A percentile compares a stretch with the other conserved stretches of the same genome.
Evolutionary conservation across 1,284 basidiomycete species (phyloP).

Genomic region (Microbotryum silenes-acaulis): DNA sequence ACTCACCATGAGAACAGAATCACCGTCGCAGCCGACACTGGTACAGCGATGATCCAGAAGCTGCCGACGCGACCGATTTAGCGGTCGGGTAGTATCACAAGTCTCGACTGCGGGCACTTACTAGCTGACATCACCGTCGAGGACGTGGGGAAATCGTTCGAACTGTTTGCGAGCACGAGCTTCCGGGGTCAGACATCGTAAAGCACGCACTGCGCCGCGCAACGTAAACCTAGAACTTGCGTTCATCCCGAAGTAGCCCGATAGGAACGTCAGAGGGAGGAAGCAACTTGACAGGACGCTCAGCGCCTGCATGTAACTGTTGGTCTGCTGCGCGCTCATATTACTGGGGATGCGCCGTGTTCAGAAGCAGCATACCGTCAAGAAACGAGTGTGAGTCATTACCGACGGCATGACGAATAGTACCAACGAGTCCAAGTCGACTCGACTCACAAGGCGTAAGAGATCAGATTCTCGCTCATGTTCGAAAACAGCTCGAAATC

Average conservation of each 20-base stretch:
- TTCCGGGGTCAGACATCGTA: constrained; percentile 42
- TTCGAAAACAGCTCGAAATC: constrained; percentile 17
- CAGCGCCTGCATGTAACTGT: constrained; percentile 58
- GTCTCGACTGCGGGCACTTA: not conserved
- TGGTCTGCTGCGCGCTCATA: constrained; percentile 44
- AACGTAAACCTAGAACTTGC: constrained; percentile 48
- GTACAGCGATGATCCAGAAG: constrained; percentile 61
- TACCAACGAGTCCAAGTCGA: constrained; percentile 40
- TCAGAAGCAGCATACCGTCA: too few relatives aligned
- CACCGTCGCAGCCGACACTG: constrained; percentile 53
- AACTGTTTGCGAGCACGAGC: constrained; percentile 40
- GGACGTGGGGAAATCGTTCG: constrained; percentile 33
- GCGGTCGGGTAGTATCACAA: constrained; percentile 4
- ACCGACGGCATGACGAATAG: constrained; percentile 28
- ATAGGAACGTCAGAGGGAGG: constrained; percentile 59
- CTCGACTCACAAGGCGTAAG: constrained; percentile 49
- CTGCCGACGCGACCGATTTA: constrained; percentile 28
- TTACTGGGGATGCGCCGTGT: too few relatives aligned
- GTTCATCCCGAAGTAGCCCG: constrained; percentile 55
- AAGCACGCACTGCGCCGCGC: constrained; percentile 9
- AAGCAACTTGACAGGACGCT: constrained; percentile 61
- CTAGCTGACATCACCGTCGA: constrained; percentile 3
- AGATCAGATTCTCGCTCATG: constrained; percentile 58
- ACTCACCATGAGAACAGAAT: constrained; percentile 48
- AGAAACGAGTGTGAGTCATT: too few relatives aligned